phyloP scores from a whole-genome alignment of 805 yeast species.

The Yarrowia porcina region DNA sequence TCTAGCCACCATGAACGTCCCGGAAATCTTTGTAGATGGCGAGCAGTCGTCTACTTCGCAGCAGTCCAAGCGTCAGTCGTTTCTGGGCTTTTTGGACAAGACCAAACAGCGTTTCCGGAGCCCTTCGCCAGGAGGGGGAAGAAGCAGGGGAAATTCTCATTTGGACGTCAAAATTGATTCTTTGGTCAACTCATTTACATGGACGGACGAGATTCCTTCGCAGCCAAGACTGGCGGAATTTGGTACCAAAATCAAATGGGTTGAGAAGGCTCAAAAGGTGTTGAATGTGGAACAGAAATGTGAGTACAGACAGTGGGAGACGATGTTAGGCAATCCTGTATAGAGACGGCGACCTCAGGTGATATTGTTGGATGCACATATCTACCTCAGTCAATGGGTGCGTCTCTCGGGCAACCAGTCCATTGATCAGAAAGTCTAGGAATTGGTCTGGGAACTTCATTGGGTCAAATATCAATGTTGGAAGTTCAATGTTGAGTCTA shows the following conservation, averaged over 20 bases:
- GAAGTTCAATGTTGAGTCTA: no score
- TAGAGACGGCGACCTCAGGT: no score
- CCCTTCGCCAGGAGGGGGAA: not conserved
- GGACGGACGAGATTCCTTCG: not conserved
- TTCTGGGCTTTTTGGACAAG: constrained; percentile 2
- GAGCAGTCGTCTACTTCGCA: not conserved
- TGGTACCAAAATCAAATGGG: not conserved
- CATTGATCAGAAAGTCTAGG: no score
- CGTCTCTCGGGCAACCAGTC: no score
- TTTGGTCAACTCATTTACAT: not conserved
- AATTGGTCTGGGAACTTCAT: no score
- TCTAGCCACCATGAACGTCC: not conserved
- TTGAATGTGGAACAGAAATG: constrained; percentile 10
- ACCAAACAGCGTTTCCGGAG: not conserved
- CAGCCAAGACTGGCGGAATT: not conserved
- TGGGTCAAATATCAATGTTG: no score
- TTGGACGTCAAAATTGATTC: not conserved
- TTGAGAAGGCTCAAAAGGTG: not conserved
- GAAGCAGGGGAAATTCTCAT: constrained; percentile 1
- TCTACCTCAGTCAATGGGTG: no score
- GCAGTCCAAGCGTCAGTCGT: not conserved
- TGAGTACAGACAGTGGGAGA: no score
- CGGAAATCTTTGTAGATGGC: constrained; percentile 4
- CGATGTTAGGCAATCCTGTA: no score
- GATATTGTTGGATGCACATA: no score